Evolutionary conservation across 2,329 filamentous ascomycete species (phyloP).

Genomic region (Phyllosticta paracitricarpa): DNA sequence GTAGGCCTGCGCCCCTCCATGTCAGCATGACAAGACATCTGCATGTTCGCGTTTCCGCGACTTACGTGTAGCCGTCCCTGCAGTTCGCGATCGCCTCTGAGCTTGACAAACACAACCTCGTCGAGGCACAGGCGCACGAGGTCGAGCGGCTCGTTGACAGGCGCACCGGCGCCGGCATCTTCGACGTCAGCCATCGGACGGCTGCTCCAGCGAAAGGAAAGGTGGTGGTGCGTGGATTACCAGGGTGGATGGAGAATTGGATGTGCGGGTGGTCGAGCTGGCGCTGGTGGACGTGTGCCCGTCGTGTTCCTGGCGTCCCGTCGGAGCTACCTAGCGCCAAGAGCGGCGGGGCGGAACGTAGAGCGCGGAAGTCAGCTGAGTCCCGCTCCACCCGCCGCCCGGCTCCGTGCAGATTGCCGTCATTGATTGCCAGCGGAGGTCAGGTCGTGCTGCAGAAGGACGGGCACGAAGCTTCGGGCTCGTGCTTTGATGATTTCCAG

Average conservation of each 20-base stretch:
- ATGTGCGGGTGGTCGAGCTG: not conserved
- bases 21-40: not conserved
- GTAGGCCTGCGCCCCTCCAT: slow-evolving; percentile 60
- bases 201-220: not conserved
- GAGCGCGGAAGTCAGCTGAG: too few relatives aligned
- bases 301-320: too few relatives aligned
- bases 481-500: too few relatives aligned
- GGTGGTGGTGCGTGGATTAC: not conserved
- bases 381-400: too few relatives aligned
- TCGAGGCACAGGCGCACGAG: slow-evolving; percentile 89
- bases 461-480: too few relatives aligned
- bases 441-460: too few relatives aligned
- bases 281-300: not conserved
- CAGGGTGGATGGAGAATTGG: not conserved
- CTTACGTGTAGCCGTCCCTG: slow-evolving; percentile 86
- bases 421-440: too few relatives aligned
- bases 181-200: slow-evolving; percentile 70
- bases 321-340: too few relatives aligned
- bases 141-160: slow-evolving; percentile 84
- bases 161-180: slow-evolving; percentile 48
- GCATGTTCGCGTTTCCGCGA: slow-evolving; percentile 2
- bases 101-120: slow-evolving; percentile 94
- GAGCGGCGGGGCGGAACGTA: too few relatives aligned
- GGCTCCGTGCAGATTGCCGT: too few relatives aligned
- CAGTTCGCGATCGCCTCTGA: slow-evolving; percentile 88